These are phyloP conservation scores for Bidens hawaiensis DNA, from an alignment of 140 eudicot genomes.

Conservation along the genomic window DNA sequence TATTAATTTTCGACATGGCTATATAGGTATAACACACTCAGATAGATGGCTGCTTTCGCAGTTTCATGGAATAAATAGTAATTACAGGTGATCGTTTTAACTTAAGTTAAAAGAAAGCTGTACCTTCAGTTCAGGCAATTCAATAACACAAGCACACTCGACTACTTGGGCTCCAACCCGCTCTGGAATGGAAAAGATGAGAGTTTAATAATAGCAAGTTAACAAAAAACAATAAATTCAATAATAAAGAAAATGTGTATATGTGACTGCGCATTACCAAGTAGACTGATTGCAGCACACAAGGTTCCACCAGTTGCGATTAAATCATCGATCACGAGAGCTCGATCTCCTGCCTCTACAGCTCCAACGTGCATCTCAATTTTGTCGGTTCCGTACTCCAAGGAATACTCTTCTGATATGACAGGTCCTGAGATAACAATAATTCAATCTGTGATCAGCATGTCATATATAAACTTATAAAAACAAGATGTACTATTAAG, in stretches of 20 bases:
- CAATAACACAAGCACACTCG: slow-evolving; percentile 90
- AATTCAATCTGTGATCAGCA: slow-evolving; percentile 7
- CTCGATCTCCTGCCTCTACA: slow-evolving; percentile 86
- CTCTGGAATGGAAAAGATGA: slow-evolving; percentile 43
- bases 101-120: not conserved
- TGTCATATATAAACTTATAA: not conserved
- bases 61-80: not conserved
- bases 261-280: slow-evolving; percentile 41
- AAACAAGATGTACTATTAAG: too few species aligned
- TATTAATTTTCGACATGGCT: not conserved
- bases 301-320: slow-evolving; percentile 97
- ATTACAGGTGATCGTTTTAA: not conserved
- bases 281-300: slow-evolving; percentile 78
- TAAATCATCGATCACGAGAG: slow-evolving; percentile 75
- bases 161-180: slow-evolving; percentile 83
- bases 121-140: slow-evolving; percentile 88
- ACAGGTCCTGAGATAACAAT: slow-evolving; percentile 64
- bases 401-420: slow-evolving; percentile 84
- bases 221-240: not conserved
- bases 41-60: not conserved
- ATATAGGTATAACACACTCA: not conserved
- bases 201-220: not conserved
- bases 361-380: slow-evolving; percentile 99
- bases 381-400: slow-evolving; percentile 91
- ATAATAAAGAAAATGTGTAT: not conserved